Evolutionary conservation across 164 flowering plant genomes (phyloP).

Genomic region (Cinnamomum chago): DNA sequence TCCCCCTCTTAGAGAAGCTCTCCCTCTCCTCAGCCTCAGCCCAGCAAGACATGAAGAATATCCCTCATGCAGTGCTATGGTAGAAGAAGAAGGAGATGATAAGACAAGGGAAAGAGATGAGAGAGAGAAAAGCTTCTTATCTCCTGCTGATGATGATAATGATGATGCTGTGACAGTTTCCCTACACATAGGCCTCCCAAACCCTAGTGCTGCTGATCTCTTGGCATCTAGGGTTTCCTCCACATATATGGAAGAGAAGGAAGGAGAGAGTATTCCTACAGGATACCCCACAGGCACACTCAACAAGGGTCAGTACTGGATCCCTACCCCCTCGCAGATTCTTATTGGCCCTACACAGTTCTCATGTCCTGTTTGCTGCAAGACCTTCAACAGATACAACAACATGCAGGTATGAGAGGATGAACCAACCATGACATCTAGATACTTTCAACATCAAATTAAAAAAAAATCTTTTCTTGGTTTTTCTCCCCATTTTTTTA

Average conservation of each 20-base stretch:
- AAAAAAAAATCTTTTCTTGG: conserved; percentile 6
- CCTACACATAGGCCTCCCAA: conserved; percentile 71
- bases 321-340: conserved; percentile 93
- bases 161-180: conserved; percentile 41
- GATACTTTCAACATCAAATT: too few species aligned
- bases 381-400: conserved; percentile 96
- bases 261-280: conserved; percentile 31
- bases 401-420: conserved; percentile 74
- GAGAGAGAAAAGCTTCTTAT: conserved; percentile 15
- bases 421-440: not conserved
- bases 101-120: not conserved
- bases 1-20: conserved; percentile 78
- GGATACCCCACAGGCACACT: conserved; percentile 36
- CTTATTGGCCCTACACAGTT: conserved; percentile 96
- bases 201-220: conserved; percentile 36
- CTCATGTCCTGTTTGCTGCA: conserved; percentile 94
- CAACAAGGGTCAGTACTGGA: conserved; percentile 92
- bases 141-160: conserved; percentile 37
- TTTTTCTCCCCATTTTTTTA: conserved; percentile 16
- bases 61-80: not conserved
- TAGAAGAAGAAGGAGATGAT: conserved; percentile 12
- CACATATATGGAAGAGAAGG: conserved; percentile 24
- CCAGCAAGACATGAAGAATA: conserved; percentile 50
- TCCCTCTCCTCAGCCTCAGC: conserved; percentile 69
- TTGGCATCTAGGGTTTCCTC: conserved; percentile 30